A percentile compares a stretch with the other conserved stretches of the same genome.
phyloP scores from a whole-genome alignment of 257 asterid species.

The Fraxinus americana region DNA sequence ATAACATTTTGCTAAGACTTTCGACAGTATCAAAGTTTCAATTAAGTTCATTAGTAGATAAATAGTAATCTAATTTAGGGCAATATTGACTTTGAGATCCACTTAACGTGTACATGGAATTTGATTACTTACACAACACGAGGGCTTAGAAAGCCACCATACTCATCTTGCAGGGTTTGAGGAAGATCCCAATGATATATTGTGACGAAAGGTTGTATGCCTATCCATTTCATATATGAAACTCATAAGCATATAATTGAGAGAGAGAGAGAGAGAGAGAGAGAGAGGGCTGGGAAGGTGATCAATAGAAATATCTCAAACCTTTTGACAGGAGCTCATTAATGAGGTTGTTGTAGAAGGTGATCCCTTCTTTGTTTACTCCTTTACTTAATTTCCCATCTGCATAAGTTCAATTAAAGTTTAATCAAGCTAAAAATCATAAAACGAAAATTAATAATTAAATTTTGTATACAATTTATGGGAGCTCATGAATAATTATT shows the following conservation, averaged over 20 bases:
- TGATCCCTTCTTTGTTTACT: conserved; percentile 59
- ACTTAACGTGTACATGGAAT: too few species aligned
- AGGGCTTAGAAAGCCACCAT: conserved; percentile 61
- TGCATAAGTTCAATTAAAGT: neutral
- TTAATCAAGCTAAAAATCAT: neutral
- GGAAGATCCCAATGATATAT: conserved; percentile 79
- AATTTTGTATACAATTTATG: too few species aligned
- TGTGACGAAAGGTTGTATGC: conserved; percentile 61
- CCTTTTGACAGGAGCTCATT: conserved; percentile 61
- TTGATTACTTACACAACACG: conserved; percentile 51
- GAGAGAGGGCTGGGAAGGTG: neutral
- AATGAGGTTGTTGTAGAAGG: conserved; percentile 58
- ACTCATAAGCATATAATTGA: neutral
- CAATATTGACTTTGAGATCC: too few species aligned
- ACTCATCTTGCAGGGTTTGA: conserved; percentile 72
- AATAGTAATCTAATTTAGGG: too few species aligned
- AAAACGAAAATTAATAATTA: too few species aligned
- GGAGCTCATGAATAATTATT: too few species aligned
- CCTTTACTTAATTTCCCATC: conserved; percentile 66
- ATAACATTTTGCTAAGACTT: too few species aligned
- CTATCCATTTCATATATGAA: conserved; percentile 24
- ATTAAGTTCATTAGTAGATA: too few species aligned
- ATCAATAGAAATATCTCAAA: conserved; percentile 7
- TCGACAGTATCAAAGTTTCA: too few species aligned
- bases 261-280: neutral